phyloP scores from a whole-genome alignment of 2,329 filamentous ascomycete species.

The Huntiella bhutanensis region DNA sequence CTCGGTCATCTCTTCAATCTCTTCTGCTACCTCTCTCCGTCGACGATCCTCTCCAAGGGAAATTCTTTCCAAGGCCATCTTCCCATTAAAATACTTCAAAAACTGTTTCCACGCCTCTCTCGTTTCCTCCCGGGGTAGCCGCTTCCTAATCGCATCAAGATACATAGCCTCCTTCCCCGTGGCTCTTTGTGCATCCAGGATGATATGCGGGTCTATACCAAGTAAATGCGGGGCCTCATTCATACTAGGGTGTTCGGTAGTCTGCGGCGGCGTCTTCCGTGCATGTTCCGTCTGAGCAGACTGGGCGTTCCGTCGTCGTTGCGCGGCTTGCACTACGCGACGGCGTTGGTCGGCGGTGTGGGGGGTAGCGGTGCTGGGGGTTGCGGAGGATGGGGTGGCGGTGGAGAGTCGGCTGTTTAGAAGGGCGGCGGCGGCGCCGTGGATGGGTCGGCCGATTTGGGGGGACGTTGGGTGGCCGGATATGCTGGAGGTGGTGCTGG shows the following conservation, averaged over 20 bases:
- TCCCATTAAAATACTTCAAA: slow-evolving; percentile 75
- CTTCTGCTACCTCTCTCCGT: slow-evolving; percentile 57
- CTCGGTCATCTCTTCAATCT: slow-evolving; percentile 46
- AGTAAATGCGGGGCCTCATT: slow-evolving; percentile 40
- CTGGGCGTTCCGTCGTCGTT: slow-evolving; percentile 34
- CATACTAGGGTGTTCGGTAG: slow-evolving; percentile 34
- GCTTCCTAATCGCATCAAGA: slow-evolving; percentile 37
- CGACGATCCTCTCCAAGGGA: slow-evolving; percentile 72
- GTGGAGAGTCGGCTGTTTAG: slow-evolving; percentile 9
- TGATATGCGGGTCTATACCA: slow-evolving; percentile 42
- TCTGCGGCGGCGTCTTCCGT: slow-evolving; percentile 28
- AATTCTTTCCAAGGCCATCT: slow-evolving; percentile 68
- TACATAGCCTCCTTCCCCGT: slow-evolving; percentile 62
- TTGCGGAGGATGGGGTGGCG: slow-evolving; percentile 6
- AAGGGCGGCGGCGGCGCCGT: slow-evolving; percentile 13
- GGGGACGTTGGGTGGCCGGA: slow-evolving; percentile 1
- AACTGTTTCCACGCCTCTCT: slow-evolving; percentile 53
- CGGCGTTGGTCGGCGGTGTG: background rate
- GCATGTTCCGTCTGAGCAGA: slow-evolving; percentile 37
- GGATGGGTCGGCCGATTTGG: slow-evolving; percentile 12
- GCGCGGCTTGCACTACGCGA: slow-evolving; percentile 37
- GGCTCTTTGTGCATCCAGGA: slow-evolving; percentile 61
- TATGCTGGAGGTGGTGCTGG: background rate
- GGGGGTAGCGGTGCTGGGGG: slow-evolving; percentile 8
- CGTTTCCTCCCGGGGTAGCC: slow-evolving; percentile 31